These are phyloP conservation scores for Favolaschia claudopus DNA, from an alignment of 768 basidiomycete species.

Conservation along the genomic window DNA sequence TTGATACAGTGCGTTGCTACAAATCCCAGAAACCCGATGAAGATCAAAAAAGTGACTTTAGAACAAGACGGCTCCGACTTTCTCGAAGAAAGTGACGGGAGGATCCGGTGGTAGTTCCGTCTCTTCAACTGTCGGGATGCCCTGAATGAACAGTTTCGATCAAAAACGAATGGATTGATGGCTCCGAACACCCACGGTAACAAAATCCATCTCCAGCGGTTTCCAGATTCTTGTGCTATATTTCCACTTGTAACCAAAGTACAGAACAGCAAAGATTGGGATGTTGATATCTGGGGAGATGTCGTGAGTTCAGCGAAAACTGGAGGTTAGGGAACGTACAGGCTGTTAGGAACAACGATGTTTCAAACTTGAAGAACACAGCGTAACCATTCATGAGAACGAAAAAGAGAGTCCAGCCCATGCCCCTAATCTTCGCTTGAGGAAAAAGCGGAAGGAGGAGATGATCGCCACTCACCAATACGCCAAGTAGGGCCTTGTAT, in stretches of 20 bases:
- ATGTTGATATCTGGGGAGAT: constrained; percentile 51
- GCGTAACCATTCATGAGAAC: constrained; percentile 60
- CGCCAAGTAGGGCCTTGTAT: constrained; percentile 60
- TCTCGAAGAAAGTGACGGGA: constrained; percentile 58
- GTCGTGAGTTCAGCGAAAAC: background rate
- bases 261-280: constrained; percentile 52
- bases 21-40: background rate
- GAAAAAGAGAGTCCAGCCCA: constrained; percentile 69
- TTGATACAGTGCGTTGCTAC: background rate
- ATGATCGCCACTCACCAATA: constrained; percentile 49
- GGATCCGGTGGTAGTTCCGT: constrained; percentile 63
- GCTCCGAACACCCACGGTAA: constrained; percentile 53
- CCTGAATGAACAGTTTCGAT: constrained; percentile 41
- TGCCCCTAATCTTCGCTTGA: constrained; percentile 43
- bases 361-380: constrained; percentile 71
- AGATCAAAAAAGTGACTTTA: constrained; percentile 33
- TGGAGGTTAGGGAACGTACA: constrained; percentile 38
- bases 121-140: constrained; percentile 74
- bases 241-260: constrained; percentile 51
- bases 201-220: constrained; percentile 73
- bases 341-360: constrained; percentile 56
- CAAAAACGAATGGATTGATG: background rate
- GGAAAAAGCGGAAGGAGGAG: background rate
- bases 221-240: constrained; percentile 59
- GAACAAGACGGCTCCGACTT: constrained; percentile 61